Conservation (phyloP, 2,329 filamentous ascomycete species). For the Cyphellophora attinorum region DNA sequence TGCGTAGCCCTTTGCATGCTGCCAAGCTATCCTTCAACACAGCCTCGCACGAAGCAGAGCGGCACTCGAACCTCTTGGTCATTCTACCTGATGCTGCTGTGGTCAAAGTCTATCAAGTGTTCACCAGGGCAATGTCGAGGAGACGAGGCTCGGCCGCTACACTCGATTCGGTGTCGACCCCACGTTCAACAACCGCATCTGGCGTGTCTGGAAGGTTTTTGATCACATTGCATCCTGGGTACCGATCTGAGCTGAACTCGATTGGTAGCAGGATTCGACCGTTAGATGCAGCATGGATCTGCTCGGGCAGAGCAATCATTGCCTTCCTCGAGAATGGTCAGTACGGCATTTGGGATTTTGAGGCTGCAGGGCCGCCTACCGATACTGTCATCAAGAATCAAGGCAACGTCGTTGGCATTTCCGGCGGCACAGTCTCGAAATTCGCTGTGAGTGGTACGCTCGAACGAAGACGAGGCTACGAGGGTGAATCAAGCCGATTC, state of each 20-base stretch:
- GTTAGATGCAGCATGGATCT: slow-evolving; percentile 36
- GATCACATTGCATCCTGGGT: slow-evolving; percentile 31
- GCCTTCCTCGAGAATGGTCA: slow-evolving; percentile 36
- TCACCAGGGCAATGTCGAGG: slow-evolving; percentile 27
- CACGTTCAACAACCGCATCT: slow-evolving; percentile 6
- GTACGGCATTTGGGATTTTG: slow-evolving; percentile 42
- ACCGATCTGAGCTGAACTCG: slow-evolving; percentile 24
- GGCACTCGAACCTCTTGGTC: slow-evolving; percentile 47
- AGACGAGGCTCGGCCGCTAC: slow-evolving; percentile 23
- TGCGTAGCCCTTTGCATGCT: slow-evolving; percentile 38
- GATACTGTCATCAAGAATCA: slow-evolving; percentile 30
- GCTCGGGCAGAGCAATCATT: slow-evolving; percentile 34
- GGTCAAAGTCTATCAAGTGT: slow-evolving; percentile 49
- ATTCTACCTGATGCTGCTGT: slow-evolving; percentile 41
- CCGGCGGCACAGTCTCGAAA: slow-evolving; percentile 29
- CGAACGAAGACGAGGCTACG: slow-evolving; percentile 32
- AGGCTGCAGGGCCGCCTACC: slow-evolving; percentile 30
- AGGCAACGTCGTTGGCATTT: slow-evolving; percentile 27
- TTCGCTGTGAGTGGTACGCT: slow-evolving; percentile 34
- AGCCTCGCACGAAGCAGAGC: slow-evolving; percentile 40
- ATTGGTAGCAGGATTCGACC: slow-evolving; percentile 30
- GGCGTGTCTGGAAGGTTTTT: slow-evolving; percentile 32
- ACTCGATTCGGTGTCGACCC: slow-evolving; percentile 19
- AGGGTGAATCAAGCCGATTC: slow-evolving; percentile 10
- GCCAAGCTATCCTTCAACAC: slow-evolving; percentile 44